Evolutionary conservation across 2,329 filamentous ascomycete species (phyloP).

Genomic region (Beauveria brongniartii): DNA sequence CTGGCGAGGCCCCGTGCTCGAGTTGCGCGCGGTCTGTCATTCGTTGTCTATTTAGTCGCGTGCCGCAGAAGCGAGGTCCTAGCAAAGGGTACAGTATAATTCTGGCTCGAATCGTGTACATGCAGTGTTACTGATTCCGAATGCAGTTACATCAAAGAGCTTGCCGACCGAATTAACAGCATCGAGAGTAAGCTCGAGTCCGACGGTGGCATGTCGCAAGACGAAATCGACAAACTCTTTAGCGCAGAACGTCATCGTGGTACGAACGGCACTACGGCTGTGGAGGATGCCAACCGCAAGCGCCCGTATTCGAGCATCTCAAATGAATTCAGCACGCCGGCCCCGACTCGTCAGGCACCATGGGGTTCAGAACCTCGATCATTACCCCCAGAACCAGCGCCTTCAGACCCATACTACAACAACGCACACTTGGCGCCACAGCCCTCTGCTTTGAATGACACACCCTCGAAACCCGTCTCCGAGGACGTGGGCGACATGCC

Average conservation of each 20-base stretch:
- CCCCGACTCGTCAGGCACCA: conserved; percentile 32
- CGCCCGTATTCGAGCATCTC: conserved; percentile 42
- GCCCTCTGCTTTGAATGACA: conserved; percentile 31
- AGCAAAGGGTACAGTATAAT: conserved; percentile 65
- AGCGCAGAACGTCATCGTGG: conserved; percentile 25
- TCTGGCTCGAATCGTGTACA: too few relatives aligned
- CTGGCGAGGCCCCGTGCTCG: conserved; percentile 65
- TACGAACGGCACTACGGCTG: conserved; percentile 19
- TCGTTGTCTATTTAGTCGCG: conserved; percentile 76
- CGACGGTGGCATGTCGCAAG: conserved; percentile 35
- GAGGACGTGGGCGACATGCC: conserved; percentile 22
- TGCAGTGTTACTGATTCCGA: not conserved
- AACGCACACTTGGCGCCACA: conserved; percentile 39
- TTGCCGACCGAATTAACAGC: conserved; percentile 74
- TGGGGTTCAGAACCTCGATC: conserved; percentile 42
- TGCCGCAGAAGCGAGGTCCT: conserved; percentile 81
- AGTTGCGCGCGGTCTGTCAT: conserved; percentile 72
- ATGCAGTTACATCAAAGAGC: conserved; percentile 76
- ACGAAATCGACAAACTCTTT: conserved; percentile 38
- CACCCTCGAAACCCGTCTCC: conserved; percentile 27
- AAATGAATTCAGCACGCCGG: conserved; percentile 32
- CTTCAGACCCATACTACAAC: conserved; percentile 29
- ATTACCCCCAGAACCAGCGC: conserved; percentile 32
- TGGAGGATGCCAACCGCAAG: conserved; percentile 30
- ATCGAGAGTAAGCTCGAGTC: conserved; percentile 70